Percentiles rank a stretch among this genome's conserved stretches.
Evolutionary conservation across 495 filamentous ascomycete species (phyloP).

Genomic region (Clohesyomyces aquaticus): DNA sequence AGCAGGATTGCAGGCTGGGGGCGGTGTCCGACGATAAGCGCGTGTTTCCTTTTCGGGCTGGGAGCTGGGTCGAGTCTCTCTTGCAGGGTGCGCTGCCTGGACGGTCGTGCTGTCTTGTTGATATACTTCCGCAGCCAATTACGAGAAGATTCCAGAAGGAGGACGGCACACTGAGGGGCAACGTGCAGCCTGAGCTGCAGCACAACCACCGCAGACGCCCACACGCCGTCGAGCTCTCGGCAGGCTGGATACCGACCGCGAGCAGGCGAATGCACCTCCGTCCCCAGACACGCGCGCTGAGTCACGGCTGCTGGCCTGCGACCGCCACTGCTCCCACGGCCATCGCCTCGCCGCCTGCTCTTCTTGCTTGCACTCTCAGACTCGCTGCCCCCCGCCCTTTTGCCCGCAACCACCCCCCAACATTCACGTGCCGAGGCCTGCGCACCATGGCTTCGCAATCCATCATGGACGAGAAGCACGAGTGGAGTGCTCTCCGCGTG

Average conservation of each 20-base stretch:
- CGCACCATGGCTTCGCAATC: constrained; percentile 33
- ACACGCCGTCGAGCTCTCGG: no score
- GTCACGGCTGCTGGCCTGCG: constrained; percentile 22
- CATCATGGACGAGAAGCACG: constrained; percentile 45
- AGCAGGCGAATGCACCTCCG: constrained; percentile 25
- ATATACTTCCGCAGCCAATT: no score
- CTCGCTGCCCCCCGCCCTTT: background rate
- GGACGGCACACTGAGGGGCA: constrained; percentile 6
- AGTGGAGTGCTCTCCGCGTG: constrained; percentile 68
- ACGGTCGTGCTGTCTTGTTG: constrained; percentile 2
- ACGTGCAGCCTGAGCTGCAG: background rate
- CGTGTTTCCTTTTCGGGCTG: background rate
- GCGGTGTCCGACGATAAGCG: background rate
- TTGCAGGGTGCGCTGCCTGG: background rate
- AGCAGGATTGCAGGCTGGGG: no score
- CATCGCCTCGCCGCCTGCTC: background rate
- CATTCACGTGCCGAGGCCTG: constrained; percentile 17
- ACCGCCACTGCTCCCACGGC: background rate
- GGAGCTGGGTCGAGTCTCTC: no score
- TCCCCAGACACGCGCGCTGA: constrained; percentile 17
- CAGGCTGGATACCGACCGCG: background rate
- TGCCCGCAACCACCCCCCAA: background rate
- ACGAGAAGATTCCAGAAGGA: constrained; percentile 17
- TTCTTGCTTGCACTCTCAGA: background rate
- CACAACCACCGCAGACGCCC: no score